A percentile compares a stretch with the other conserved stretches of the same genome.
Conservation (phyloP, 176 grass and related monocot species). For the Carex pumila region DNA sequence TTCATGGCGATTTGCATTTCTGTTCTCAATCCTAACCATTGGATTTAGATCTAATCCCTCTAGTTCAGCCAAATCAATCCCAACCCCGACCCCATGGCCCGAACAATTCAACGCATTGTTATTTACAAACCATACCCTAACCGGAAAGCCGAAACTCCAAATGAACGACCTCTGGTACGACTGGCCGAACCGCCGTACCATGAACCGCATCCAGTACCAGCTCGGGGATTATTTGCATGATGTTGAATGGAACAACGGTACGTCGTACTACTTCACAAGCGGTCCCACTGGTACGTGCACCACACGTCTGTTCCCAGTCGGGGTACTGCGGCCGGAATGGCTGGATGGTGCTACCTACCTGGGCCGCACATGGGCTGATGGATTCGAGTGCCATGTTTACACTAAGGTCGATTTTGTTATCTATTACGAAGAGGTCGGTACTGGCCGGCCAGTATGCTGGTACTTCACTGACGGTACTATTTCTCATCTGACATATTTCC, state of each 20-base stretch:
- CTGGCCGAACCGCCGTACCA: constrained; percentile 58
- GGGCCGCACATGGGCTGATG: constrained; percentile 35
- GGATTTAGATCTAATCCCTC: background rate
- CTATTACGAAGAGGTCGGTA: constrained; percentile 85
- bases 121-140: constrained; percentile 50
- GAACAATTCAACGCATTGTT: constrained; percentile 69
- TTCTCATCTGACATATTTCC: background rate
- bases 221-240: constrained; percentile 49
- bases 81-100: constrained; percentile 37
- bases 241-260: constrained; percentile 73
- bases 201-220: constrained; percentile 57
- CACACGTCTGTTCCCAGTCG: constrained; percentile 33
- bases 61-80: background rate
- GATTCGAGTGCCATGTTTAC: constrained; percentile 66
- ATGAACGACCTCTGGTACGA: constrained; percentile 74
- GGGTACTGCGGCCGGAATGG: constrained; percentile 42
- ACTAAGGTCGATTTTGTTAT: constrained; percentile 65
- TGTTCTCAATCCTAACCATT: background rate
- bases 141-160: constrained; percentile 26
- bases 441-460: constrained; percentile 71
- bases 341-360: constrained; percentile 50
- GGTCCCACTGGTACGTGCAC: constrained; percentile 27
- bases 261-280: constrained; percentile 52
- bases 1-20: background rate
- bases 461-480: constrained; percentile 53